Evolutionary conservation across 176 grass and related monocot species (phyloP).

Genomic region (Chloris gayana): DNA sequence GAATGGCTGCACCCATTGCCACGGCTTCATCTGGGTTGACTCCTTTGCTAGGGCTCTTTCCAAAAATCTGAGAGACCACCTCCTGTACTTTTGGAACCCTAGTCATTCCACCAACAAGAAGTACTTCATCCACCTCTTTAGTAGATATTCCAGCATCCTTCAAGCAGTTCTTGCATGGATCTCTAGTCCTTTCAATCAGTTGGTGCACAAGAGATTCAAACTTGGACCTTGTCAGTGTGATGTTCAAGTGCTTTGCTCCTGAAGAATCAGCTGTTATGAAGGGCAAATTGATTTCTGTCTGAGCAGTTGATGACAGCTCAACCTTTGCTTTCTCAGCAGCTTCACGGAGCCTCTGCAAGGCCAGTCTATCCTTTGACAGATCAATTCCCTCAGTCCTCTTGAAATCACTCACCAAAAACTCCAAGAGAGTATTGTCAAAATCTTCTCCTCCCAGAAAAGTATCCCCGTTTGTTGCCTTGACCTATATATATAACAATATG

Average conservation of each 20-base stretch:
- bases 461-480: constrained; percentile 36
- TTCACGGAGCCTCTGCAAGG: constrained; percentile 33
- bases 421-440: constrained; percentile 34
- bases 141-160: constrained; percentile 33
- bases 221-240: constrained; percentile 37
- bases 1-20: constrained; percentile 75
- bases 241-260: constrained; percentile 35
- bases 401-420: constrained; percentile 26
- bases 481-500: background rate
- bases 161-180: constrained; percentile 32
- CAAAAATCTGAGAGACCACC: constrained; percentile 66
- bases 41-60: constrained; percentile 69
- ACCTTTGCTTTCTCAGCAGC: constrained; percentile 41
- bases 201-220: constrained; percentile 30
- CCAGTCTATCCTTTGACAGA: constrained; percentile 21
- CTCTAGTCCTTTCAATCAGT: constrained; percentile 33
- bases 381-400: constrained; percentile 21
- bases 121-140: constrained; percentile 81
- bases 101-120: constrained; percentile 84
- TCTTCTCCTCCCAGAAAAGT: constrained; percentile 39
- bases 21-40: constrained; percentile 85
- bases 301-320: constrained; percentile 23
- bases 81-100: constrained; percentile 83
- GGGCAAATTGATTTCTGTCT: constrained; percentile 26
- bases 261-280: constrained; percentile 37